These are phyloP conservation scores for Lactifluus echinatus DNA, from an alignment of 768 basidiomycete genomes.

Conservation along the genomic window DNA sequence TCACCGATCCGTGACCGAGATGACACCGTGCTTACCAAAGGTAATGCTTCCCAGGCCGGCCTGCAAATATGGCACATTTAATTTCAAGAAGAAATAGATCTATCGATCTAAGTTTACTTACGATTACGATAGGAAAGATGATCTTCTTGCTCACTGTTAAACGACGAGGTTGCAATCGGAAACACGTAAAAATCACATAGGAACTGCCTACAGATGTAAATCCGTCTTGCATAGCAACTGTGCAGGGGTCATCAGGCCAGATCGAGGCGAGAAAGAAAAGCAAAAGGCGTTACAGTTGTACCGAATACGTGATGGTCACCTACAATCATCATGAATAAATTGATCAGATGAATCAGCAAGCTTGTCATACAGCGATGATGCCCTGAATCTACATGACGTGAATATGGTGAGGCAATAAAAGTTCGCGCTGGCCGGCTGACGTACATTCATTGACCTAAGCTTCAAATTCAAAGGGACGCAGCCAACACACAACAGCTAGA, in stretches of 20 bases:
- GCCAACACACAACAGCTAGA: neutral
- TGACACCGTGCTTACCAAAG: constrained; percentile 31
- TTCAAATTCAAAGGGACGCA: neutral
- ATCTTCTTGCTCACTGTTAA: neutral
- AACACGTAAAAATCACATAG: neutral
- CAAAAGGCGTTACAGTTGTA: neutral
- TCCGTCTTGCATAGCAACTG: constrained; percentile 4
- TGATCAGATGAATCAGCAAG: neutral
- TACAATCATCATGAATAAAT: neutral
- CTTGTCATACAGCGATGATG: neutral
- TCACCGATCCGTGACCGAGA: too few relatives aligned
- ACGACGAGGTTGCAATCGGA: neutral
- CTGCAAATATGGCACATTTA: neutral
- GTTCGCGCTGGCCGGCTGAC: neutral
- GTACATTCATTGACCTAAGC: constrained; percentile 20
- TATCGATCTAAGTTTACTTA: neutral
- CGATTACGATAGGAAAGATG: neutral
- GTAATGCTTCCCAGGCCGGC: constrained; percentile 34
- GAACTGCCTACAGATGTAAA: neutral
- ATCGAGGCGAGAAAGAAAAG: too few relatives aligned
- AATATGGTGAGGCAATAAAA: constrained; percentile 20
- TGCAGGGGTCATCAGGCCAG: neutral
- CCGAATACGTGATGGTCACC: neutral
- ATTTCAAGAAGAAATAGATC: neutral
- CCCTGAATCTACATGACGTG: neutral